Evolutionary conservation across 805 yeast species (phyloP), one percentile per base, ranked within the genome.

Genomic region (Pichia membranifaciens): DNA sequence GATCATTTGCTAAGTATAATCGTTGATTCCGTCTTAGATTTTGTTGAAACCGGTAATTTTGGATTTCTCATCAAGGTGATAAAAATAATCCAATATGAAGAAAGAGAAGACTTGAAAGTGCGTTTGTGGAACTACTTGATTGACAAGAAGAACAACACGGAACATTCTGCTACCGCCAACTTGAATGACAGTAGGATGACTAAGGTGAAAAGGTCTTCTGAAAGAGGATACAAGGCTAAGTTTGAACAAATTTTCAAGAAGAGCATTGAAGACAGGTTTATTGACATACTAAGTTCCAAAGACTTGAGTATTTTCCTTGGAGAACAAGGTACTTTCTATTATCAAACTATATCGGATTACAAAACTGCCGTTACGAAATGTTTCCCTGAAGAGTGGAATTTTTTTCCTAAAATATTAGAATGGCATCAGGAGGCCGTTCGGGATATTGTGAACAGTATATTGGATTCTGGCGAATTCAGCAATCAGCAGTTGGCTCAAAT

Each of bases 11-110:
- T 88, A 47, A 73, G 70, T 41, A 82, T 82, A 43, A 72, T 87
- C n/a, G 79, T 85, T 13, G 78, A 76, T 41, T 80, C 79, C 44
- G 57, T 88, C 33, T 51, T 57, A 31, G 97, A 89, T 62, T 74
- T 84, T 17, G 73, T 85, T 5, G 81, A 85, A 46, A 80, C 76
- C 17, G 84, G 79, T 0, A 87, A 90, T 59, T 65, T 67, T 29
- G 79, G 83, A 29, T 69, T 89, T 53, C 80, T 87, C 1, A 81
- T 82, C 33, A 79, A 90, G 45, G 62, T 85, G 41, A 81, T 88
- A 37, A 85, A 87, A 54, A 77, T 93, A 16, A 72, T 93, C 38
- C 95, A 89, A 53, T 73, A 70, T 53, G 99, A 93, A 64, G 87
- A 84, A 54, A 71, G 75, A 25, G 88, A 87, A 58, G 99, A 93